phyloP scores from a whole-genome alignment of 2,329 filamentous ascomycete species.

The Fusarium subtropicale region DNA sequence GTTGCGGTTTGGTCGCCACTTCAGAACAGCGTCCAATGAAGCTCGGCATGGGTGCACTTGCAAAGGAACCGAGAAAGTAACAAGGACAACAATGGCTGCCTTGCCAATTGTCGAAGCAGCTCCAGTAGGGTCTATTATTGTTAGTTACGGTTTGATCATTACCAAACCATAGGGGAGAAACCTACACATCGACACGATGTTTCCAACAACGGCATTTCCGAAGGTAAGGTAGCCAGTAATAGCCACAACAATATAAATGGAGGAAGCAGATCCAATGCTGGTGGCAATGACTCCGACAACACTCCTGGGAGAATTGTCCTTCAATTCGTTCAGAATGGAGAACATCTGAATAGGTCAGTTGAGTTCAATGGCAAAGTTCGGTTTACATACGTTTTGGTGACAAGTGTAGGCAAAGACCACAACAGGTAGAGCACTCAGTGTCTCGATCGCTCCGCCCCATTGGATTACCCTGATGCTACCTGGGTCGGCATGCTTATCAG shows the following conservation, averaged over 20 bases:
- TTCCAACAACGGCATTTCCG: slow-evolving; percentile 87
- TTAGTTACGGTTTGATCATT: slow-evolving; percentile 35
- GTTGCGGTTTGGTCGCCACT: slow-evolving; percentile 78
- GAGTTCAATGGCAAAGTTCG: background rate
- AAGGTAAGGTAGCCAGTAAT: slow-evolving; percentile 97
- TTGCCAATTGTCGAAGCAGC: slow-evolving; percentile 91
- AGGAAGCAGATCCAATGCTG: slow-evolving; percentile 89
- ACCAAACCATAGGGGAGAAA: slow-evolving; percentile 19
- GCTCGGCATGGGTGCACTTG: slow-evolving; percentile 97
- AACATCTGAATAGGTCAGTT: slow-evolving; percentile 78
- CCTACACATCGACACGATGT: slow-evolving; percentile 93
- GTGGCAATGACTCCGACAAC: slow-evolving; percentile 82
- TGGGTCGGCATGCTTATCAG: slow-evolving; percentile 79
- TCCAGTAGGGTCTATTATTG: slow-evolving; percentile 53
- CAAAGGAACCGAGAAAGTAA: slow-evolving; percentile 95
- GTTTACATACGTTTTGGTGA: slow-evolving; percentile 84
- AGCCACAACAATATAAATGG: slow-evolving; percentile 89
- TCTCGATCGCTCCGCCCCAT: slow-evolving; percentile 82
- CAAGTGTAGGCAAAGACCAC: slow-evolving; percentile 99
- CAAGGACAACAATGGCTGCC: slow-evolving; percentile 93
- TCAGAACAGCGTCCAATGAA: slow-evolving; percentile 93
- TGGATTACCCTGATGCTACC: slow-evolving; percentile 79
- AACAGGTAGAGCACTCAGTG: slow-evolving; percentile 88
- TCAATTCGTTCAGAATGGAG: slow-evolving; percentile 95
- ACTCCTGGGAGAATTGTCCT: slow-evolving; percentile 79